These are phyloP conservation scores for Neurospora sp. DNA, from an alignment of 2,329 filamentous ascomycete species.

Conservation along the genomic window DNA sequence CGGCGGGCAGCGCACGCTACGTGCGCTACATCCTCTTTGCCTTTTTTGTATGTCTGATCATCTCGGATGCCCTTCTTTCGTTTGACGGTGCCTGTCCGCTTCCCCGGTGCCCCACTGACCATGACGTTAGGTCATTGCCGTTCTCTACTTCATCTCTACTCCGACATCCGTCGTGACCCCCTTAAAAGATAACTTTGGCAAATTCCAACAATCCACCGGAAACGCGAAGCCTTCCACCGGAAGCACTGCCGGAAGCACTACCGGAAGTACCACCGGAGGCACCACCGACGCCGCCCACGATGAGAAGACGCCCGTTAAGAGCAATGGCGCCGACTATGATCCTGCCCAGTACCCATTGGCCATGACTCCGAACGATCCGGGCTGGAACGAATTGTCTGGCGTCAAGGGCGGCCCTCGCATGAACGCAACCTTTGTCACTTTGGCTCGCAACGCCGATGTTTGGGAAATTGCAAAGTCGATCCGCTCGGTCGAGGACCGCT, in stretches of 20 bases:
- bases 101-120: conserved; percentile 14
- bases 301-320: conserved; percentile 13
- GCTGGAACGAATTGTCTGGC: conserved; percentile 41
- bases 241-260: neutral
- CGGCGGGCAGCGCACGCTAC: conserved; percentile 63
- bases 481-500: conserved; percentile 92
- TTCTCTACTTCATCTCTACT: conserved; percentile 74
- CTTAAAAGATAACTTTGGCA: conserved; percentile 33
- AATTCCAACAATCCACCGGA: conserved; percentile 13
- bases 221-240: neutral
- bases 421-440: conserved; percentile 95
- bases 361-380: conserved; percentile 40
- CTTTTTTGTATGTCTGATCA: conserved; percentile 56
- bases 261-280: neutral
- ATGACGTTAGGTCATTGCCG: conserved; percentile 44
- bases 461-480: conserved; percentile 98
- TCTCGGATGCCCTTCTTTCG: neutral
- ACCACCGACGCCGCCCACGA: conserved; percentile 4
- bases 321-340: conserved; percentile 24
- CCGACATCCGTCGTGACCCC: conserved; percentile 25
- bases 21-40: conserved; percentile 71
- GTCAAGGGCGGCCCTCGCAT: conserved; percentile 62
- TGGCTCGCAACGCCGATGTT: conserved; percentile 84
- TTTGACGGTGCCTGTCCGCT: neutral
- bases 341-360: conserved; percentile 38